A percentile compares a stretch with the other conserved stretches of the same genome.
Evolutionary conservation across 2,329 filamentous ascomycete species (phyloP).

Genomic region (Aspergillus aculeatus): DNA sequence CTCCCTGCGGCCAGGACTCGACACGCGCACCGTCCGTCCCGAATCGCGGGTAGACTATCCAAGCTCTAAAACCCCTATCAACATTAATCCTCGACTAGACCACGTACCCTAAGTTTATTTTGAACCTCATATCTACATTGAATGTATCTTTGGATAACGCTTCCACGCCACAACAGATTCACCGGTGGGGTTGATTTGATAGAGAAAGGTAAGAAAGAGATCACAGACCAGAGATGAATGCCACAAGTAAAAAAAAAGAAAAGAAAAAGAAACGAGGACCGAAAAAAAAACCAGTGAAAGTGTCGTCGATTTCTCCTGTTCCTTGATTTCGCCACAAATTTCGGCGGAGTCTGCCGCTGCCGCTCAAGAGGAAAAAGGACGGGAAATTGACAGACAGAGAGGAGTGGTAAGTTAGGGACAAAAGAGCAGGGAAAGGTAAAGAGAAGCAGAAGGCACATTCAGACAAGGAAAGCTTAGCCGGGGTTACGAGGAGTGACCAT

Average conservation of each 20-base stretch:
- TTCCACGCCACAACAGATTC: conserved; percentile 17
- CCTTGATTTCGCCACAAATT: conserved; percentile 21
- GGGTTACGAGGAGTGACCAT: conserved; percentile 4
- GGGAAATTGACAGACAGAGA: background rate
- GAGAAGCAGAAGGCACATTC: conserved; percentile 2
- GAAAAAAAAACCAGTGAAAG: conserved; percentile 10
- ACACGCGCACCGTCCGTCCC: conserved; percentile 28
- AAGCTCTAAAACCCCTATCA: conserved; percentile 24
- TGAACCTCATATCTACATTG: conserved; percentile 17
- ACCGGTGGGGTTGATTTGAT: conserved; percentile 8
- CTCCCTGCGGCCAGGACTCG: conserved; percentile 21
- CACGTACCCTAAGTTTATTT: conserved; percentile 15
- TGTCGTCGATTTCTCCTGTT: background rate
- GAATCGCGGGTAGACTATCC: conserved; percentile 38
- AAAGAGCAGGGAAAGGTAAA: conserved; percentile 6
- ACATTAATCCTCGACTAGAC: conserved; percentile 13
- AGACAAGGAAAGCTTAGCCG: conserved; percentile 29
- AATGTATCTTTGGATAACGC: background rate
- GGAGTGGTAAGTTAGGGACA: background rate
- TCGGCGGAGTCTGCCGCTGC: conserved; percentile 19
- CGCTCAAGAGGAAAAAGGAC: background rate
- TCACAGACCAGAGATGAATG: background rate
- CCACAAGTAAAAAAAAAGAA: conserved; percentile 1
- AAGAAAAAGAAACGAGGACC: background rate
- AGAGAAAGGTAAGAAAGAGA: conserved; percentile 7